These are phyloP conservation scores for Malus hybrid DNA, from an alignment of 331 rosid genomes.

Conservation along the genomic window DNA sequence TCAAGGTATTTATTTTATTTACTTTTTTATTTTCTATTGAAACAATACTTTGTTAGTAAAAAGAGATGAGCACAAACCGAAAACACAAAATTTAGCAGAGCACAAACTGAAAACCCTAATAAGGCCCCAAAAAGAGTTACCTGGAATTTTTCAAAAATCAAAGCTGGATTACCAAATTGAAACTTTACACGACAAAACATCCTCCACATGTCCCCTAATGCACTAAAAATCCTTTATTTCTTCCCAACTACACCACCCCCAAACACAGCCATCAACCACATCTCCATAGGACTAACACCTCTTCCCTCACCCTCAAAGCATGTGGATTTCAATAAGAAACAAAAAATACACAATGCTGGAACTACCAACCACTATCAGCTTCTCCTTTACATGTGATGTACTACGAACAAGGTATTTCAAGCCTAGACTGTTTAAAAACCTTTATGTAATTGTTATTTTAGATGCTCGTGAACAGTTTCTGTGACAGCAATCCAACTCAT, in stretches of 20 bases:
- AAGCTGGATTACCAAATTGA: background rate
- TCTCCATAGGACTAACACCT: background rate
- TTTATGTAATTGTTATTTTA: background rate
- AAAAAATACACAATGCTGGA: background rate
- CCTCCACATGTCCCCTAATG: background rate
- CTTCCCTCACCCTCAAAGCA: too few species aligned
- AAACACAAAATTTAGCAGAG: background rate
- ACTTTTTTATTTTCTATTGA: background rate
- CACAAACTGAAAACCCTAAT: background rate
- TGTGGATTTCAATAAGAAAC: too few species aligned
- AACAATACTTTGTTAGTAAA: background rate
- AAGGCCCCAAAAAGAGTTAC: background rate
- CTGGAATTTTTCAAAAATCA: background rate
- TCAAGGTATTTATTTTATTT: background rate
- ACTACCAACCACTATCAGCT: background rate
- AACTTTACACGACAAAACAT: background rate
- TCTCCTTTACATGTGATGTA: background rate
- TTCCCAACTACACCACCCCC: background rate
- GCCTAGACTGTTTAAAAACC: too few species aligned
- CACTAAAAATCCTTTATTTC: background rate
- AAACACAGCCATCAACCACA: background rate
- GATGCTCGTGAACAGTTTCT: background rate
- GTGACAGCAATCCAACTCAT: background rate
- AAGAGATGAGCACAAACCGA: background rate
- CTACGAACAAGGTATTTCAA: background rate